Conservation (phyloP, 306 rosid species). For the Cucumis melo region DNA sequence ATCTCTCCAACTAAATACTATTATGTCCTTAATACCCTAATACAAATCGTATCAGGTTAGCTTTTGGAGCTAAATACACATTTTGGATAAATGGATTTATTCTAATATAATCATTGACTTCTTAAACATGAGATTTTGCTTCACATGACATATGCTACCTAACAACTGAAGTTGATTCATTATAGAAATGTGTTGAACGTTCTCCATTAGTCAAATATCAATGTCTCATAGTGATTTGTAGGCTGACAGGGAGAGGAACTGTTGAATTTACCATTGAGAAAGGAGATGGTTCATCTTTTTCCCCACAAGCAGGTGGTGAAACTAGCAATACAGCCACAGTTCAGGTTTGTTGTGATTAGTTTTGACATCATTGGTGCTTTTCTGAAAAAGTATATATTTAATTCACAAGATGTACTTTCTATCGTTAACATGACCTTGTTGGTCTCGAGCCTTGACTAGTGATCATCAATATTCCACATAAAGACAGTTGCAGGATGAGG, state of each 20-base stretch:
- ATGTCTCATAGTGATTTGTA: conserved; percentile 23
- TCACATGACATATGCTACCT: not conserved
- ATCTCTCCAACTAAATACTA: too few relatives aligned
- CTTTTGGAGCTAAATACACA: too few relatives aligned
- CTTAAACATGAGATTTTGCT: not conserved
- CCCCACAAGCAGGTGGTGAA: conserved; percentile 75
- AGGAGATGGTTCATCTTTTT: conserved; percentile 70
- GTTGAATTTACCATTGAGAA: conserved; percentile 75
- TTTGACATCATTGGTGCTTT: not conserved
- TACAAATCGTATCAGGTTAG: too few relatives aligned
- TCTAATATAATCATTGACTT: not conserved
- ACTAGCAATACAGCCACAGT: conserved; percentile 51
- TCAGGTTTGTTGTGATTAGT: conserved; percentile 34
- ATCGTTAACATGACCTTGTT: not conserved
- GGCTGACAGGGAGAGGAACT: conserved; percentile 82
- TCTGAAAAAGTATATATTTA: not conserved
- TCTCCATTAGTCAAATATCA: conserved; percentile 6
- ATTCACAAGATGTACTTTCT: not conserved
- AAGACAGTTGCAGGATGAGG: not conserved
- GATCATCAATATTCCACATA: not conserved
- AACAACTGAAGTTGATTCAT: not conserved
- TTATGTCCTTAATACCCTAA: too few relatives aligned
- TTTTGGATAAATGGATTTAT: not conserved
- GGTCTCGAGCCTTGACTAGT: not conserved
- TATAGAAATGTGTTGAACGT: not conserved